phyloP scores from a whole-genome alignment of 306 rosid genomes.

The Abrus pulchellus region DNA sequence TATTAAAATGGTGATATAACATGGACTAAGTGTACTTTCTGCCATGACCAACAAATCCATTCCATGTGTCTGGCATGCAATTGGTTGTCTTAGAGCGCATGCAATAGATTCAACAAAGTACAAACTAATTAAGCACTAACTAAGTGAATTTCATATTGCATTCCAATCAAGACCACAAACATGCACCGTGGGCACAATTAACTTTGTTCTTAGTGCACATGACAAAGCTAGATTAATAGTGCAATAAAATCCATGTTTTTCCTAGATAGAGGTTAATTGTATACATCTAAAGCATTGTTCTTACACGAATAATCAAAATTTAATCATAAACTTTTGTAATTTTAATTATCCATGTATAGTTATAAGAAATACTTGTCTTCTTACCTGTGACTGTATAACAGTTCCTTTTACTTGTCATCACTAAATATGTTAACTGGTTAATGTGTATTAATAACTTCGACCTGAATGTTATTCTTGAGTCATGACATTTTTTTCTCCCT shows the following conservation, averaged over 20 bases:
- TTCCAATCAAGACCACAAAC: slow-evolving; percentile 37
- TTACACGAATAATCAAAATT: too few species aligned
- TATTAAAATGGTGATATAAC: neutral
- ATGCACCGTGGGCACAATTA: slow-evolving; percentile 22
- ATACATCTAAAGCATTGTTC: too few species aligned
- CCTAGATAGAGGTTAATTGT: too few species aligned
- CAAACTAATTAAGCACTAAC: neutral
- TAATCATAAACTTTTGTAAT: neutral
- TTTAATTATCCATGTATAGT: neutral
- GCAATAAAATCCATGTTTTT: neutral
- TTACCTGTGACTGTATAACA: too few species aligned
- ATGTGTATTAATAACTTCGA: too few species aligned
- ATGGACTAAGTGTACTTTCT: neutral
- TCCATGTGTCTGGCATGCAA: too few species aligned
- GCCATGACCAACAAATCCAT: neutral
- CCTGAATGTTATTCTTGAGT: too few species aligned
- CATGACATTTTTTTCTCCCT: too few species aligned
- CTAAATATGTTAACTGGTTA: too few species aligned
- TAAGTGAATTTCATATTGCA: neutral
- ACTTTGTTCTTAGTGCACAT: slow-evolving; percentile 8
- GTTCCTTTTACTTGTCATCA: too few species aligned
- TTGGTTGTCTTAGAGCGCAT: too few species aligned
- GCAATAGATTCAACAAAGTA: neutral
- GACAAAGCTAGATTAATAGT: neutral
- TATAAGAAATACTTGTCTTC: neutral